phyloP scores from a whole-genome alignment of 2,329 filamentous ascomycete genomes.

The Boeremia exigua region DNA sequence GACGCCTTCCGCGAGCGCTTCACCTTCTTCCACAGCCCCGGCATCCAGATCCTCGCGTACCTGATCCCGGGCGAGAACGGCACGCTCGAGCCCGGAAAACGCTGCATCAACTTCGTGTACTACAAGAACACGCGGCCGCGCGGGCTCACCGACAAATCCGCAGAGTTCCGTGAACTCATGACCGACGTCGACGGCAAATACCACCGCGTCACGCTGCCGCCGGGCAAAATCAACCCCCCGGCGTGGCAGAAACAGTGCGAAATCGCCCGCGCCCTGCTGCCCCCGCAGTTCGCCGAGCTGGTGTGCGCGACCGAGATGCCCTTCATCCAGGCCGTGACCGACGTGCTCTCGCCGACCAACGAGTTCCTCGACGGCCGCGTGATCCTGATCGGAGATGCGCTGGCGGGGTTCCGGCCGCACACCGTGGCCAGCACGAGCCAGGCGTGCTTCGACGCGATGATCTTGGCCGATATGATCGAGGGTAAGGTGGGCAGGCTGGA shows the following conservation, averaged over 20 bases:
- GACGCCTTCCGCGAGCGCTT: conserved; percentile 48
- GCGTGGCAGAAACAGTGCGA: conserved; percentile 50
- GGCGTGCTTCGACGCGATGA: conserved; percentile 54
- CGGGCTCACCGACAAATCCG: conserved; percentile 41
- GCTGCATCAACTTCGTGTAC: conserved; percentile 57
- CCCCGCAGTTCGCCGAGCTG: conserved; percentile 52
- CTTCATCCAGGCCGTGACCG: conserved; percentile 56
- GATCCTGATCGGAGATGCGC: conserved; percentile 55
- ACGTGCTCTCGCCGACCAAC: conserved; percentile 48
- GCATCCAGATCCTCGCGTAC: conserved; percentile 51
- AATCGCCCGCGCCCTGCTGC: conserved; percentile 41
- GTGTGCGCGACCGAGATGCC: conserved; percentile 50
- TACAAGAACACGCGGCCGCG: conserved; percentile 51
- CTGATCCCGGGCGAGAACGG: conserved; percentile 55
- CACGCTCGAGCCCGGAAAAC: conserved; percentile 46
- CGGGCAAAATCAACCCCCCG: conserved; percentile 47
- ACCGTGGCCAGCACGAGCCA: conserved; percentile 56
- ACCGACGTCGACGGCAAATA: conserved; percentile 51
- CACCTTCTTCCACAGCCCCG: conserved; percentile 49
- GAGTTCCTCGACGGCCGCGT: conserved; percentile 52
- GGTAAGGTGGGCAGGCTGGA: conserved; percentile 44
- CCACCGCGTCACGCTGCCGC: conserved; percentile 54
- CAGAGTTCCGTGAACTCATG: conserved; percentile 52
- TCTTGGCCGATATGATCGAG: conserved; percentile 48
- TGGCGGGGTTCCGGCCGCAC: conserved; percentile 56